Conservation (phyloP, 257 asterid species). For the Marsdenia floribunda region DNA sequence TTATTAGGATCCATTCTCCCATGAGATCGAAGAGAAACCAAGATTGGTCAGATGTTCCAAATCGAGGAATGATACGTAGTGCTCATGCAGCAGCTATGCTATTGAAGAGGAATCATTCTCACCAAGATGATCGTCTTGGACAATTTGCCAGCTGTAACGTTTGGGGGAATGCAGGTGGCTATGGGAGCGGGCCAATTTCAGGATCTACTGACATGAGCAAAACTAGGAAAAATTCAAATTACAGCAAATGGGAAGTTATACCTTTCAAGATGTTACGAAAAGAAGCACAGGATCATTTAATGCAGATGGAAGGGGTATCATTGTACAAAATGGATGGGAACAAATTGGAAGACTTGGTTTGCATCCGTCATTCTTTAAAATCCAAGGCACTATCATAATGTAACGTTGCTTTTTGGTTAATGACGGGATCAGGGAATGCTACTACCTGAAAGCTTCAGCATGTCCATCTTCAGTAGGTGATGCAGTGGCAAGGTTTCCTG, state of each 20-base stretch:
- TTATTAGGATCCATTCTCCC: slow-evolving; percentile 96
- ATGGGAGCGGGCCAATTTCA: slow-evolving; percentile 67
- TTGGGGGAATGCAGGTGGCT: slow-evolving; percentile 66
- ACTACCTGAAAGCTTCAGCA: not conserved
- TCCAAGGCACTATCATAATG: slow-evolving; percentile 25
- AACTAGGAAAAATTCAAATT: slow-evolving; percentile 64
- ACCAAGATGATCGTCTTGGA: slow-evolving; percentile 42
- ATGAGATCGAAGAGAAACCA: slow-evolving; percentile 86
- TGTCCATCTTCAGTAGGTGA: not conserved
- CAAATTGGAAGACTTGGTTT: slow-evolving; percentile 87
- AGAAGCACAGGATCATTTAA: slow-evolving; percentile 56
- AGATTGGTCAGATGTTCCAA: slow-evolving; percentile 89
- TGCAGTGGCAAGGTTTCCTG: not conserved
- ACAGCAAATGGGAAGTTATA: slow-evolving; percentile 83
- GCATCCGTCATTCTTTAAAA: slow-evolving; percentile 60
- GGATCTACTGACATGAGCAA: slow-evolving; percentile 74
- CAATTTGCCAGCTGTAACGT: slow-evolving; percentile 82
- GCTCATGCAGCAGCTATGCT: slow-evolving; percentile 82
- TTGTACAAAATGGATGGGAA: slow-evolving; percentile 96
- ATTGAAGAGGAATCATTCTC: slow-evolving; percentile 45
- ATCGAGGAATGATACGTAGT: slow-evolving; percentile 59
- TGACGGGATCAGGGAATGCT: not conserved
- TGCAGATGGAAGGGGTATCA: slow-evolving; percentile 77
- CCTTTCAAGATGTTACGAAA: slow-evolving; percentile 52
- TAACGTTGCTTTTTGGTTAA: not conserved